phyloP scores from a whole-genome alignment of 2,329 filamentous ascomycete genomes.

The Aspergillus piperis region DNA sequence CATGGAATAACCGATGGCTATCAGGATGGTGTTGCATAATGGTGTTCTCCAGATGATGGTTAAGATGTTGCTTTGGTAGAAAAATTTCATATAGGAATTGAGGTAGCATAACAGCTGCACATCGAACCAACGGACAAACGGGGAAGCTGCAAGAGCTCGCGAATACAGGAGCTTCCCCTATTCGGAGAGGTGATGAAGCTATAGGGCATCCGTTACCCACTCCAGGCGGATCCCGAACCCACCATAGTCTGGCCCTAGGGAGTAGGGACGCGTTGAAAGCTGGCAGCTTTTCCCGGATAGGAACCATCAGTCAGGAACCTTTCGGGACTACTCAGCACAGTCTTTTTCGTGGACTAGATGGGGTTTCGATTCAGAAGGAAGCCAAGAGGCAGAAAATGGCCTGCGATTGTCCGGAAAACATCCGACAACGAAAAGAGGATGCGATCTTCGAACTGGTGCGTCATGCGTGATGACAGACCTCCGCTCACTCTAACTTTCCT shows the following conservation, averaged over 20 bases:
- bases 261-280: conserved; percentile 12
- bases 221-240: conserved; percentile 22
- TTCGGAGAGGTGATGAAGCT: conserved; percentile 20
- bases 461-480: conserved; percentile 7
- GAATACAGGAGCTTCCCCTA: conserved; percentile 17
- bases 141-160: conserved; percentile 17
- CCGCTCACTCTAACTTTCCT: background rate
- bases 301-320: conserved; percentile 19
- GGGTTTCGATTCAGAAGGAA: background rate
- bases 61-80: background rate
- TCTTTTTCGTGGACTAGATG: background rate
- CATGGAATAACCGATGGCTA: background rate
- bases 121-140: conserved; percentile 2
- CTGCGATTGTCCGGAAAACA: conserved; percentile 12
- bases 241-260: conserved; percentile 13
- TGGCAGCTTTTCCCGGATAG: conserved; percentile 8
- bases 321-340: conserved; percentile 8
- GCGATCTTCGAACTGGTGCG: conserved; percentile 13
- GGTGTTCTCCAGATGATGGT: background rate
- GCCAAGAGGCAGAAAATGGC: background rate
- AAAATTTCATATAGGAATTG: background rate
- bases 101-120: background rate
- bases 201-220: conserved; percentile 23
- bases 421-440: conserved; percentile 12
- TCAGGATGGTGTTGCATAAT: background rate